Percentiles rank a stretch among this genome's conserved stretches.
Evolutionary conservation across 331 rosid genomes (phyloP).

Genomic region (Arachis monticola): DNA sequence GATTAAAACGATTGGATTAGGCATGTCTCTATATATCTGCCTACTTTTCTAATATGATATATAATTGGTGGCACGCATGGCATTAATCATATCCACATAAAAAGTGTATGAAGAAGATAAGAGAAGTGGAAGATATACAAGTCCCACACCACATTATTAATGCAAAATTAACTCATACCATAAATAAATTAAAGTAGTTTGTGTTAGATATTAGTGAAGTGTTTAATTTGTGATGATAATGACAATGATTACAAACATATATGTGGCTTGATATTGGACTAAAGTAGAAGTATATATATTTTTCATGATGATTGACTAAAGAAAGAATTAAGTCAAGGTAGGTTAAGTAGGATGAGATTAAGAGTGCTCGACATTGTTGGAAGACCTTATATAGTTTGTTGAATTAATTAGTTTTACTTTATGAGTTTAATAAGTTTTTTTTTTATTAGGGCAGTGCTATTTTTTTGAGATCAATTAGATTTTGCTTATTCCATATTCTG

Average conservation of each 20-base stretch:
- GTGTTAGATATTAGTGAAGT: too few species aligned
- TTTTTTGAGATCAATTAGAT: too few species aligned
- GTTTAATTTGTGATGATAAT: neutral
- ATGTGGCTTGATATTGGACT: neutral
- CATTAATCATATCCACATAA: slow-evolving; percentile 44
- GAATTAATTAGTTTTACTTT: too few species aligned
- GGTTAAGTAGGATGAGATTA: too few species aligned
- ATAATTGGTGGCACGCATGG: slow-evolving; percentile 4
- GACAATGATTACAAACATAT: neutral
- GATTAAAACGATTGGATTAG: slow-evolving; percentile 40
- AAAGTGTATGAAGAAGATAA: slow-evolving; percentile 30
- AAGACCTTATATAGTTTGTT: too few species aligned
- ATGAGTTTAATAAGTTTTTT: too few species aligned
- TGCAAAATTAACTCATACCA: neutral
- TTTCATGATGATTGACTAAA: neutral
- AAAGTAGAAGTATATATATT: neutral
- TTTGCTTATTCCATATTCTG: too few species aligned
- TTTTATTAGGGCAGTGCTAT: too few species aligned
- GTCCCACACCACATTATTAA: slow-evolving; percentile 4
- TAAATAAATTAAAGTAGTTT: neutral
- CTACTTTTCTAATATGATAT: slow-evolving; percentile 34
- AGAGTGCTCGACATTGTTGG: too few species aligned
- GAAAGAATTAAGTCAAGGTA: neutral
- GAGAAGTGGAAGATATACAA: neutral
- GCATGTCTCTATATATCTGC: slow-evolving; percentile 36